A percentile compares a stretch with the other conserved stretches of the same genome.
Evolutionary conservation across 257 asterid species (phyloP).

Genomic region (Solanum sitiens): DNA sequence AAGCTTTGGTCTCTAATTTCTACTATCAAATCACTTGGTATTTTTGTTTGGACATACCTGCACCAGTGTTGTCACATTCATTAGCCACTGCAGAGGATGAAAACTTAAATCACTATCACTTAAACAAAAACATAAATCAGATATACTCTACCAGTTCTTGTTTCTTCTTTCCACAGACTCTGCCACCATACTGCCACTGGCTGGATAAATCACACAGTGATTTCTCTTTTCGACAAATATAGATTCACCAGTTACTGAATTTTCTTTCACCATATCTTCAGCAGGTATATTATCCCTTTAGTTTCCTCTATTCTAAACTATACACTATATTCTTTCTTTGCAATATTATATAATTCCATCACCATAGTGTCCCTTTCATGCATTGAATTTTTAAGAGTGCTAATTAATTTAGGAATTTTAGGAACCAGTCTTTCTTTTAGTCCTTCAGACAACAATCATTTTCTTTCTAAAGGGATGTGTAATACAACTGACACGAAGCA

Average conservation of each 20-base stretch:
- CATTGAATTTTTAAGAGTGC: not conserved
- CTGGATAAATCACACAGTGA: conserved; percentile 11
- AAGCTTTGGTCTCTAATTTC: conserved; percentile 14
- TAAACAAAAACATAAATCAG: not conserved
- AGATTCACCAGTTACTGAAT: not conserved
- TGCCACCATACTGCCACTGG: conserved; percentile 6
- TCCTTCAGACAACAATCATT: not conserved
- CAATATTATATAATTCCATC: not conserved
- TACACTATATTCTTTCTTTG: not conserved
- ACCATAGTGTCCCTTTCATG: not conserved
- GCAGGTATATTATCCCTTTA: not conserved
- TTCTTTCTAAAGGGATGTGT: not conserved
- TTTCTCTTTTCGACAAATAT: conserved; percentile 3
- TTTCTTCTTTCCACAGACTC: conserved; percentile 14
- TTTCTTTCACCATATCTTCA: not conserved
- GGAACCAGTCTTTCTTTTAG: not conserved
- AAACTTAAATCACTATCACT: not conserved
- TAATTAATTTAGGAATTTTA: not conserved
- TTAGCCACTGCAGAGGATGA: not conserved
- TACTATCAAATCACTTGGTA: conserved; percentile 12
- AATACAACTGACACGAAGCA: not conserved
- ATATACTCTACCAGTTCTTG: conserved; percentile 8
- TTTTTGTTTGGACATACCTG: conserved; percentile 13
- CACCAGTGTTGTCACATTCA: not conserved
- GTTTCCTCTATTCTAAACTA: not conserved